Percentiles rank a stretch among this genome's conserved stretches.
Conservation (phyloP, 2,329 filamentous ascomycete genomes). For the Phaeoacremonium minimum region DNA sequence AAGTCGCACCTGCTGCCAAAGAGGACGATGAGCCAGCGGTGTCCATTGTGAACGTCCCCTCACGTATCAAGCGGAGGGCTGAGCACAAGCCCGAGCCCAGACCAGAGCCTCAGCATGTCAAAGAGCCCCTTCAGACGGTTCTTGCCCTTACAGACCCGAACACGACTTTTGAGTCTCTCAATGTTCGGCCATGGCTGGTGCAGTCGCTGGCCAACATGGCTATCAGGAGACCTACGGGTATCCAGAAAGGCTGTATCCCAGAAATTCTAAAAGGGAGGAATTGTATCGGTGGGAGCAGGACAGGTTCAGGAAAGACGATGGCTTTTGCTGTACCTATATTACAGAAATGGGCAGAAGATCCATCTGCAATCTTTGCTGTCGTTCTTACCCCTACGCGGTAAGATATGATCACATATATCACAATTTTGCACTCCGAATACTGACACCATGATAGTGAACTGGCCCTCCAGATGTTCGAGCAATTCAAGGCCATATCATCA, state of each 20-base stretch:
- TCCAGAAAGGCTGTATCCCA: constrained; percentile 90
- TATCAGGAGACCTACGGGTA: constrained; percentile 83
- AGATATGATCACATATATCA: constrained; percentile 4
- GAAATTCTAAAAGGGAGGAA: constrained; percentile 87
- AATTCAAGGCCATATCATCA: constrained; percentile 88
- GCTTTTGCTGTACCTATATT: constrained; percentile 93
- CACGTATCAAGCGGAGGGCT: constrained; percentile 42
- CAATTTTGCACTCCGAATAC: background rate
- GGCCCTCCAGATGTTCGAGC: constrained; percentile 92
- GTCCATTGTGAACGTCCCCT: constrained; percentile 45
- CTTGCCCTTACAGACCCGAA: constrained; percentile 44
- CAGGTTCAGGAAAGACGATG: constrained; percentile 95
- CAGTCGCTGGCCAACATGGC: constrained; percentile 68
- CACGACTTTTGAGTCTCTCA: constrained; percentile 66
- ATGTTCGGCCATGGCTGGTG: constrained; percentile 82
- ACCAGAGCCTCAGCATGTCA: constrained; percentile 1
- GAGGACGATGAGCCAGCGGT: constrained; percentile 21
- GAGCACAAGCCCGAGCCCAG: constrained; percentile 3
- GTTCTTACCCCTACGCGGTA: constrained; percentile 83
- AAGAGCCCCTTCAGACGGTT: constrained; percentile 2
- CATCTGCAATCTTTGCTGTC: constrained; percentile 83
- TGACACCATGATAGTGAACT: constrained; percentile 57
- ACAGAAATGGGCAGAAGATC: constrained; percentile 90
- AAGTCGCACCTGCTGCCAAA: constrained; percentile 21
- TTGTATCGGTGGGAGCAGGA: constrained; percentile 91